A percentile compares a stretch with the other conserved stretches of the same genome.
phyloP scores from a whole-genome alignment of 495 filamentous ascomycete genomes.

The Letharia lupina region DNA sequence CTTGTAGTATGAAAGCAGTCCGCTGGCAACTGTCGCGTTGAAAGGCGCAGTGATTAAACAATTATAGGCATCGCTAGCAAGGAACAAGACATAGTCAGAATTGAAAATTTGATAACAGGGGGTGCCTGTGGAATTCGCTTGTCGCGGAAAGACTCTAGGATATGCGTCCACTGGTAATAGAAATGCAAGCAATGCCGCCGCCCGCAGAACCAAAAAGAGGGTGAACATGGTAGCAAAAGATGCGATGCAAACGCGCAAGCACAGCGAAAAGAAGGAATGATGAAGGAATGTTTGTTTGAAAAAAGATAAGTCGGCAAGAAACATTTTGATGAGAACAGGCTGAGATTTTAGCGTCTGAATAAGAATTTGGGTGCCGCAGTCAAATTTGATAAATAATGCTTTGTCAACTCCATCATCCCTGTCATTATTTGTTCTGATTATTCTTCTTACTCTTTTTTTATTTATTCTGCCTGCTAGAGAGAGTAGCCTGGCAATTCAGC shows the following conservation, averaged over 20 bases:
- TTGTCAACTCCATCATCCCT: too few species aligned
- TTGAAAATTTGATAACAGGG: conserved; percentile 20
- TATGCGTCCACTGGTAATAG: not conserved
- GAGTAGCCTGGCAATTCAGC: too few species aligned
- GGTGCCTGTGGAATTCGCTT: conserved; percentile 7
- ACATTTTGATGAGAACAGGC: not conserved
- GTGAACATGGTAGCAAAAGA: not conserved
- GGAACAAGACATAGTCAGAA: conserved; percentile 24
- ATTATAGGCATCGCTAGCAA: conserved; percentile 36
- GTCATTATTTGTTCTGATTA: too few species aligned
- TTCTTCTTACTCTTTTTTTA: too few species aligned
- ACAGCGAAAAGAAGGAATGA: not conserved
- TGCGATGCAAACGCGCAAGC: not conserved
- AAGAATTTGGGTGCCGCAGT: not conserved
- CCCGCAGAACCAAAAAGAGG: not conserved
- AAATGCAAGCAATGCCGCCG: not conserved
- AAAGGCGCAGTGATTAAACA: conserved; percentile 53
- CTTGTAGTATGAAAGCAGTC: conserved; percentile 47
- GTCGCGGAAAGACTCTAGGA: conserved; percentile 7
- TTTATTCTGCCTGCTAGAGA: too few species aligned
- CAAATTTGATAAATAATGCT: not conserved
- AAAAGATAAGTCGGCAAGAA: not conserved
- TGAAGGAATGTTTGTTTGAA: not conserved
- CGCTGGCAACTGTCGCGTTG: conserved; percentile 40
- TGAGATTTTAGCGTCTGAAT: not conserved